phyloP scores from a whole-genome alignment of 2,329 filamentous ascomycete genomes.

The Phaeosphaeriaceae sp. region DNA sequence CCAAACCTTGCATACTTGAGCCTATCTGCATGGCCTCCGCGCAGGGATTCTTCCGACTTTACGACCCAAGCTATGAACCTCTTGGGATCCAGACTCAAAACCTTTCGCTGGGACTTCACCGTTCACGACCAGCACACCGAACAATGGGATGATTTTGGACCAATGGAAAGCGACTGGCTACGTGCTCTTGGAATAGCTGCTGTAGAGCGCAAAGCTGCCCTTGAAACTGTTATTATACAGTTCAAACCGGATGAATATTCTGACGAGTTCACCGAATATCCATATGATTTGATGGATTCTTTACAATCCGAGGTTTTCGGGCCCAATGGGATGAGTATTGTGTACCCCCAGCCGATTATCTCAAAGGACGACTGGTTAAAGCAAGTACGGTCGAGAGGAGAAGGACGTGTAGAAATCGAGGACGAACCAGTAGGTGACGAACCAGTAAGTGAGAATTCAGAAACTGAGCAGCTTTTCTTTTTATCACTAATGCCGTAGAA shows the following conservation, averaged over 20 bases:
- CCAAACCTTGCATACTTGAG: constrained; percentile 14
- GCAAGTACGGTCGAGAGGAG: too few relatives aligned
- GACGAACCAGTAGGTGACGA: too few relatives aligned
- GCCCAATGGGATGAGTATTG: constrained; percentile 10
- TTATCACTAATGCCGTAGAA: too few relatives aligned
- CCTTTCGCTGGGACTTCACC: constrained; percentile 14
- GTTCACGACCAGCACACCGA: constrained; percentile 12
- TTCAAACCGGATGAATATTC: constrained; percentile 4
- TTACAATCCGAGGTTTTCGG: constrained; percentile 9
- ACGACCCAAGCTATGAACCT: constrained; percentile 7
- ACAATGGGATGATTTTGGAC: constrained; percentile 12
- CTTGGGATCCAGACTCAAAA: constrained; percentile 12
- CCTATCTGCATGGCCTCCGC: constrained; percentile 16
- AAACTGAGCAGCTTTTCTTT: too few relatives aligned
- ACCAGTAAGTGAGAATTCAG: too few relatives aligned
- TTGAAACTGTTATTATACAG: constrained; percentile 11
- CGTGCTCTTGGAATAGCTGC: constrained; percentile 5
- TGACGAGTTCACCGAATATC: constrained; percentile 6
- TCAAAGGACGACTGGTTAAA: neutral
- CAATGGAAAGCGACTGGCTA: constrained; percentile 10
- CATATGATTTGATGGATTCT: constrained; percentile 18
- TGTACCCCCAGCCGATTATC: constrained; percentile 6
- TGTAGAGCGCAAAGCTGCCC: constrained; percentile 6
- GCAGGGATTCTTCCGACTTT: neutral
- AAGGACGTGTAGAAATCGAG: too few relatives aligned